A percentile compares a stretch with the other conserved stretches of the same genome.
These are phyloP conservation scores for Globisporangium iwayamae DNA, from an alignment of 352 stramenopile genomes.

Conservation along the genomic window DNA sequence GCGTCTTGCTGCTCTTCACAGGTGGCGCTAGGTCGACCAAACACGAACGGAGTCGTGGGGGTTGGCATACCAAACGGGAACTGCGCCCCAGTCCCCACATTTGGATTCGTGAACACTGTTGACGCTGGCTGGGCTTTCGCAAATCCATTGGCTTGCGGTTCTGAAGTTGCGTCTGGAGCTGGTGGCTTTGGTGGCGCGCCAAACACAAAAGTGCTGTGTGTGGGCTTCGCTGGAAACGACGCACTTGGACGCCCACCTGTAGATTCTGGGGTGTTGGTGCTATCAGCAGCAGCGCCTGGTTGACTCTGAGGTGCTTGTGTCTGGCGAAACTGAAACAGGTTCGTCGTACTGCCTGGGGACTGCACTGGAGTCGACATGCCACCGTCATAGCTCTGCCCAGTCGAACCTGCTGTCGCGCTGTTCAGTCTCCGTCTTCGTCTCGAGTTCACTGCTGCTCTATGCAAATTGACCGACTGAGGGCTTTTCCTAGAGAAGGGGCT, in stretches of 20 bases:
- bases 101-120: constrained; percentile 9
- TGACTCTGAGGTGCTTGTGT: neutral
- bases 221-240: neutral
- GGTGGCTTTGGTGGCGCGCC: neutral
- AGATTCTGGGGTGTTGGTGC: too few species aligned
- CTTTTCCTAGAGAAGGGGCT: neutral
- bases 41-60: constrained; percentile 20
- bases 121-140: neutral
- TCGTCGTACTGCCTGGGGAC: neutral
- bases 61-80: constrained; percentile 24
- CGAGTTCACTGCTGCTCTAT: neutral
- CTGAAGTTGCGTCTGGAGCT: neutral
- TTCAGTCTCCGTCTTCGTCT: constrained; percentile 3
- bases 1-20: neutral
- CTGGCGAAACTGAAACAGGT: neutral
- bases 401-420: neutral
- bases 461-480: neutral
- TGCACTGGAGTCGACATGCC: neutral
- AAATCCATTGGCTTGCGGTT: neutral
- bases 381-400: neutral
- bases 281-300: neutral
- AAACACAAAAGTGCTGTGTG: constrained; percentile 11
- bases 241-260: neutral
- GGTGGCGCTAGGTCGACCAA: constrained; percentile 10
- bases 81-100: constrained; percentile 14